These are phyloP conservation scores for Pseudocercospora crystallina DNA, from an alignment of 2,329 filamentous ascomycete species.

Conservation along the genomic window DNA sequence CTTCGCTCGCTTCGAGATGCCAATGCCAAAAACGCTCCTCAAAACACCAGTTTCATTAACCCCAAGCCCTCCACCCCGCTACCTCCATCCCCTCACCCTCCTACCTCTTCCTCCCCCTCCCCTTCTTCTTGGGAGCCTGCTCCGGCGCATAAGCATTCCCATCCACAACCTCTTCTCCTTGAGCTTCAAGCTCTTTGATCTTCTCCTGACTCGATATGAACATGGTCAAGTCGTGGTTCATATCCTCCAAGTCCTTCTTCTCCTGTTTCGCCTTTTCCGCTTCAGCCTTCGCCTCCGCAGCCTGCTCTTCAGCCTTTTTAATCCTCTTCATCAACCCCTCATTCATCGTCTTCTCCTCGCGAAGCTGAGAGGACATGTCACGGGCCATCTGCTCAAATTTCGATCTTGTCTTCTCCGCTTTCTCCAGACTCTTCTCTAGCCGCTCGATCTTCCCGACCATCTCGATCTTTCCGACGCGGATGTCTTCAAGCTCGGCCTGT, in stretches of 20 bases:
- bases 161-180: slow-evolving; percentile 73
- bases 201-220: slow-evolving; percentile 84
- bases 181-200: slow-evolving; percentile 61
- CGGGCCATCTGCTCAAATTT: slow-evolving; percentile 76
- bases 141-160: slow-evolving; percentile 46
- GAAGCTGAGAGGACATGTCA: slow-evolving; percentile 70
- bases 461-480: slow-evolving; percentile 57
- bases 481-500: slow-evolving; percentile 49
- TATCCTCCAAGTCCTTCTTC: slow-evolving; percentile 74
- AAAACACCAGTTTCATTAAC: no score
- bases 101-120: slow-evolving; percentile 46
- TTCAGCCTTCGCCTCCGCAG: slow-evolving; percentile 55
- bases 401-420: slow-evolving; percentile 65
- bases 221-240: slow-evolving; percentile 83
- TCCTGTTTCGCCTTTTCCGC: slow-evolving; percentile 45
- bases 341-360: slow-evolving; percentile 84
- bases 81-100: no score
- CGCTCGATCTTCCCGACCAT: slow-evolving; percentile 59
- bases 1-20: no score
- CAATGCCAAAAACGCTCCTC: no score
- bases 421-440: slow-evolving; percentile 71
- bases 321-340: slow-evolving; percentile 82
- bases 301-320: slow-evolving; percentile 62
- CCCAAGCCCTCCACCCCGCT: no score
- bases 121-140: slow-evolving; percentile 43